phyloP scores from a whole-genome alignment of 2,329 filamentous ascomycete genomes.

The Curvularia lunata region DNA sequence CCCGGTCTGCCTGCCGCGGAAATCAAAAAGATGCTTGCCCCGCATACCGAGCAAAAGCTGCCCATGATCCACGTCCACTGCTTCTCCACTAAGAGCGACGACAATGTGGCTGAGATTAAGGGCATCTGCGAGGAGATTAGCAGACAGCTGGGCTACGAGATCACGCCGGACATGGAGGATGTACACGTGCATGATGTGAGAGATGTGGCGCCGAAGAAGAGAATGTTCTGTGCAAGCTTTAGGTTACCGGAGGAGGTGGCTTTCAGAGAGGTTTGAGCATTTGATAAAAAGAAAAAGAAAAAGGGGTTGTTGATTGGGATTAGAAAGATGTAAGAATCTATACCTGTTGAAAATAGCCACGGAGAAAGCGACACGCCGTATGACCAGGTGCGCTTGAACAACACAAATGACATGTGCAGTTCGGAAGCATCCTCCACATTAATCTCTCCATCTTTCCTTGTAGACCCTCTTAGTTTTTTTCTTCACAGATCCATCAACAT shows the following conservation, averaged over 20 bases:
- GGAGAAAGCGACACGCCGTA: not conserved
- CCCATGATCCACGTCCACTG: conserved; percentile 94
- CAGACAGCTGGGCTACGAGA: conserved; percentile 63
- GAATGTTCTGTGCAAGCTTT: conserved; percentile 97
- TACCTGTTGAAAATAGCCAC: not conserved
- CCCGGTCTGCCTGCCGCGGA: conserved; percentile 30
- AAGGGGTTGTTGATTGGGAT: not conserved
- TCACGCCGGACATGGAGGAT: conserved; percentile 65
- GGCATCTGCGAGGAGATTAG: conserved; percentile 72
- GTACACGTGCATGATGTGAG: conserved; percentile 70
- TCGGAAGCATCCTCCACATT: not conserved
- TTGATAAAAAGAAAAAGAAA: not conserved
- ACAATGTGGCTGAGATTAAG: conserved; percentile 65
- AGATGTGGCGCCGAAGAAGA: conserved; percentile 89
- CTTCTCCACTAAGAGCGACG: conserved; percentile 82
- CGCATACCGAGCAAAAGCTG: conserved; percentile 60
- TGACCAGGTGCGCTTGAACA: not conserved
- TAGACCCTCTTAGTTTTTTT: not conserved
- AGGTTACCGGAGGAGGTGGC: conserved; percentile 82
- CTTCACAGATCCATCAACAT: conserved; percentile 35
- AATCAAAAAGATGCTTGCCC: conserved; percentile 41
- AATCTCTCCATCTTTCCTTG: not conserved
- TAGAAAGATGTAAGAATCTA: not conserved
- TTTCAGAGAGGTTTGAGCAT: conserved; percentile 59
- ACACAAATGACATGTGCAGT: not conserved